Evolutionary conservation across 306 rosid genomes (phyloP), one percentile per base, ranked within the genome.

Genomic region (Quillaja saponaria): DNA sequence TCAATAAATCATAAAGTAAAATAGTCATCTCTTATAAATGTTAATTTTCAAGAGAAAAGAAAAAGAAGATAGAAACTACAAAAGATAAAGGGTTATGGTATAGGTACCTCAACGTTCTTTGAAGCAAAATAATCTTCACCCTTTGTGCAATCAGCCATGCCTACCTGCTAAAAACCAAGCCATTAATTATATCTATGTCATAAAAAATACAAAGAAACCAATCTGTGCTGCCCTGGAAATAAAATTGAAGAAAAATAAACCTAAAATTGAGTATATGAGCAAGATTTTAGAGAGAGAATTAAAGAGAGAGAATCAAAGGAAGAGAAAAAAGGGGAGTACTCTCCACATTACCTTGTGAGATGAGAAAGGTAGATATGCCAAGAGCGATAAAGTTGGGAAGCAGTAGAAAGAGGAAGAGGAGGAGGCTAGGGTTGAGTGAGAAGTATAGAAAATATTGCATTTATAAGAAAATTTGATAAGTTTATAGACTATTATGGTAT

Each of bases 61-160:
- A 25, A 25, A 25, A 25, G 31, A 25, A 25, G 4, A 25, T 25
- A 25, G 2, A 1, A 25, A 25, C 4, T 25, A 25, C n/a, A n/a
- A n/a, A n/a, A n/a, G n/a, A n/a, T n/a, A n/a, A n/a, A 4, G 31
- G 2, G 31, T 2, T 25, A 2, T 8, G 48, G 53, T 46, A 51
- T 8, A 45, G 33, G 66, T 74, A 91, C 98, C 96, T 86, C 80
- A 31, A 63, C 78, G 34, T 76, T 41, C 45, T 77, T 80, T 46
- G 85, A 56, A 18, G 81, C 40, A 70, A 78, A 84, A 76, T 73
- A 84, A 50, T 57, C 79, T 64, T 82, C 85, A 16, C 71, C 75
- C 42, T 82, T 68, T 46, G 77, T 76, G 82, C 76, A 79, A 18
- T 80, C 95, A 57, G 82, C 91, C 98, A 91, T 88, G 42, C 48